Conservation (phyloP, 768 basidiomycete species). For the Pleurotus cornucopiae region DNA sequence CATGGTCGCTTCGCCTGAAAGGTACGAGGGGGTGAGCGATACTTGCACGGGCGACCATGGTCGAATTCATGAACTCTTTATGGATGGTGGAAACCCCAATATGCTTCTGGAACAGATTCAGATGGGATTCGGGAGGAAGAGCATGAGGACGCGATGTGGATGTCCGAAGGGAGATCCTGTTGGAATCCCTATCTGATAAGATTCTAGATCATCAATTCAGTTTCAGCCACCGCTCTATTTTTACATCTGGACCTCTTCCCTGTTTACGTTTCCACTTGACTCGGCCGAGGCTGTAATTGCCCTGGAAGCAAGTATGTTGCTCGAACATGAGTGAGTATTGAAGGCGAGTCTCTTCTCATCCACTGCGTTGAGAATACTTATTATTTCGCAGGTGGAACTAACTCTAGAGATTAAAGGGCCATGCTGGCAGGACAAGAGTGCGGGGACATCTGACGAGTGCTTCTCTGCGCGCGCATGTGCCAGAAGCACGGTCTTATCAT, state of each 20-base stretch:
- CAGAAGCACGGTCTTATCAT: neutral
- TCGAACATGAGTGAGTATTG: too few species aligned
- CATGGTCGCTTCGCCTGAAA: slow-evolving; percentile 38
- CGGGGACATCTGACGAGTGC: neutral
- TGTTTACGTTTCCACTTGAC: too few species aligned
- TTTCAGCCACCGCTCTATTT: too few species aligned
- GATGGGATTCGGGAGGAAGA: slow-evolving; percentile 1
- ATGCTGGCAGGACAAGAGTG: neutral
- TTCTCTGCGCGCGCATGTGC: neutral
- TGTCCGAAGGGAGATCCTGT: too few species aligned
- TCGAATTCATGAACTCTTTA: slow-evolving; percentile 2
- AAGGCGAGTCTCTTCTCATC: too few species aligned
- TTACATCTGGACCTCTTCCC: too few species aligned
- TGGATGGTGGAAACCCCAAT: neutral
- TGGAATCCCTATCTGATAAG: slow-evolving; percentile 14
- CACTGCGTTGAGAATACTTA: too few species aligned
- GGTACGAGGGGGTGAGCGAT: slow-evolving; percentile 11
- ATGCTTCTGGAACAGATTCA: slow-evolving; percentile 2
- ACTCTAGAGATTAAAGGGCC: too few species aligned
- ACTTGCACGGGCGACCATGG: slow-evolving; percentile 3
- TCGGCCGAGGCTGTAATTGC: too few species aligned
- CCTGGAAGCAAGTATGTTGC: too few species aligned
- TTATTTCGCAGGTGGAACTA: too few species aligned
- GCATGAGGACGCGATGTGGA: neutral
- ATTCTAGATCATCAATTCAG: slow-evolving; percentile 7